Evolutionary conservation across 2,329 filamentous ascomycete genomes (phyloP), one percentile per base, ranked within the genome.

Genomic region (Trichoderma aggressivum): DNA sequence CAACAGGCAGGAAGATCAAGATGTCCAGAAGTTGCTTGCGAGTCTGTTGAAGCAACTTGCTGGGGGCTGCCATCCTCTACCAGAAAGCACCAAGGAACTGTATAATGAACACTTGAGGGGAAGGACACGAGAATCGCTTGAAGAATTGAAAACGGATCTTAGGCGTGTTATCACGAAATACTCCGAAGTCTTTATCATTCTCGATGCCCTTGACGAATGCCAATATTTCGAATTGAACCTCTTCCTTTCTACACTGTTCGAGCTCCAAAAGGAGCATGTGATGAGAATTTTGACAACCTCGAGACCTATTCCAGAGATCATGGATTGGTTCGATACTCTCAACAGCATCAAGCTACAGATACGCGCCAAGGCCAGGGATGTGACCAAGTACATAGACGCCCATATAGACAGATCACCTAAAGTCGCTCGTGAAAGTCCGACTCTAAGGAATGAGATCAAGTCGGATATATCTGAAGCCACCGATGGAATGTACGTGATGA

Each of bases 401-500:
- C 43, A 47, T 1, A 47, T 47, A 7, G 43, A 6, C 7, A n/a
- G 18, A 11, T 6, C n/a, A 11, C 2, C 18, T 3, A 47, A 1
- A n/a, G 43, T 47, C 2, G 2, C 43, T 11, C 18, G n/a, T 5
- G 0, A 0, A 47, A 47, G 3, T 1, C 1, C 0, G 11, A 2
- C 16, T 47, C 4, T 47, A 0, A 11, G 18, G 10, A 18, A 47
- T 2, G 43, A 47, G 1, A 47, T 47, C 10, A 47, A 47, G 18
- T 1, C n/a, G 10, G 4, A 5, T 11, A 47, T 47, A 0, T 47
- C 18, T 2, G 43, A 47, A 3, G 43, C 43, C 11, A 18, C 4
- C 43, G 43, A 47, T 47, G 43, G 43, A 47, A 47, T 47, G 43
- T 47, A 47, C 8, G 43, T 47, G 18, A 0, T n/a, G 43, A 3